Base-by-base conservation (phyloP, 2,329 filamentous ascomycete species). In the Diaporthe humulicola region DNA sequence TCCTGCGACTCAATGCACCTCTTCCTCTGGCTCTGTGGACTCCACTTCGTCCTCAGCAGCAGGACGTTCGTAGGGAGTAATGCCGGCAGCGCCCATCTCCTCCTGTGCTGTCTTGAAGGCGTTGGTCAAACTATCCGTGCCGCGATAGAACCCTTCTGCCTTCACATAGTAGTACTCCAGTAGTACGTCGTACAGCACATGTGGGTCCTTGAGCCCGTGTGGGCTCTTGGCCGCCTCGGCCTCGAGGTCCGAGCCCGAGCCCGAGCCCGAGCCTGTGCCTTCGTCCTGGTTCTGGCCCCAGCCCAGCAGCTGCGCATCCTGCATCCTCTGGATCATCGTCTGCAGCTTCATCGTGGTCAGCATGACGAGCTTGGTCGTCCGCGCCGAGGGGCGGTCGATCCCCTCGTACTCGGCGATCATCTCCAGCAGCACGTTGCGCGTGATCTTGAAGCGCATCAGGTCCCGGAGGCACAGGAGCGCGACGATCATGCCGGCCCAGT, bases 401-500 rank as follows among this genome's bases (percentile, higher is more conserved):
- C 73, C 70, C 52, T 76, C 72, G 25, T 78, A 76, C 69, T 81
- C 83, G 17, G 79, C 77, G 14, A 81, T 78, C 69, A 84, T 78
- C 78, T 84, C 82, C 57, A 84, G 76, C 25, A 83, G 79, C 25
- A 84, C 76, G 54, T 78, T 77, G 64, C 82, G 79, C 14, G 80
- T 76, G 40, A 83, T 78, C 54, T 75, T 70, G 77, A 81, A 83
- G 48, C 64, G 76, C 66, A 83, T 77, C 36, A 84, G 75, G 56
- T 79, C 75, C 54, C 73, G 77, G 77, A 84, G 79, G 8, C 79
- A 77, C 36, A 77, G 78, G 73, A 85, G 81, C 1, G 85, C 82
- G 80, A 88, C 85, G 74, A 88, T 82, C 76, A 88, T 84, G 76
- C 88, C 87, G 2, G 87, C 84, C 76, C 86, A 85, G 74, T 82